Percentiles rank a stretch among this genome's conserved stretches.
These are phyloP conservation scores for Discostella stelligeroides DNA, from an alignment of 108 stramenopile genomes.

Conservation along the genomic window DNA sequence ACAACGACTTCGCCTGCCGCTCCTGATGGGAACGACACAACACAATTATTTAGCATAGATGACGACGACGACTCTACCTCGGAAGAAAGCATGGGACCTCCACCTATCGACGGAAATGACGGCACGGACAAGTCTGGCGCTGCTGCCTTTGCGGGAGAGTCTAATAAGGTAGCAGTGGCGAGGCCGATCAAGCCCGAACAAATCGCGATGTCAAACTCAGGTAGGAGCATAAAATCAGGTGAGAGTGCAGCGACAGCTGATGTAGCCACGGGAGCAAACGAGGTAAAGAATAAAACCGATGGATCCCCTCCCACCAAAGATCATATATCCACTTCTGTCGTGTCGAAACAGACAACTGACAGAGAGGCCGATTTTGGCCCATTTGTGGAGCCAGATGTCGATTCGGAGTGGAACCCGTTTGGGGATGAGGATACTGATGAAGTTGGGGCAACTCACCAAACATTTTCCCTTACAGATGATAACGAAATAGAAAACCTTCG, in stretches of 20 bases:
- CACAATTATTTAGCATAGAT: neutral
- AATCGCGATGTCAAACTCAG: constrained; percentile 52
- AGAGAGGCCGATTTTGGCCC: constrained; percentile 14
- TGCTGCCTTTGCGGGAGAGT: constrained; percentile 41
- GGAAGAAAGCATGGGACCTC: neutral
- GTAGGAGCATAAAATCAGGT: constrained; percentile 14
- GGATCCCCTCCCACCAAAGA: neutral
- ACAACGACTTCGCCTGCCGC: neutral
- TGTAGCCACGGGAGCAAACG: neutral
- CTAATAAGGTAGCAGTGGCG: constrained; percentile 32
- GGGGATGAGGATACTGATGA: neutral
- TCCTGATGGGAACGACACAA: neutral
- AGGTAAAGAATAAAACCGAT: neutral
- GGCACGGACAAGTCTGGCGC: constrained; percentile 13
- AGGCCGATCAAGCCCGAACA: neutral
- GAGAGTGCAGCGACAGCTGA: neutral
- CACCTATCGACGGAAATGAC: constrained; percentile 26
- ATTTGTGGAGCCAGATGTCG: constrained; percentile 14
- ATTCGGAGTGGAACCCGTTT: constrained; percentile 40
- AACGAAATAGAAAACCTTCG: constrained; percentile 65
- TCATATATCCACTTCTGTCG: neutral
- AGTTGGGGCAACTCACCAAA: neutral
- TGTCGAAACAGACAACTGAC: neutral
- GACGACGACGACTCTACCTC: constrained; percentile 1
- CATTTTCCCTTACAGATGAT: constrained; percentile 6